Evolutionary conservation across 2,329 filamentous ascomycete species (phyloP), one percentile per base, ranked within the genome.

Genomic region (Epichloe bromicola): DNA sequence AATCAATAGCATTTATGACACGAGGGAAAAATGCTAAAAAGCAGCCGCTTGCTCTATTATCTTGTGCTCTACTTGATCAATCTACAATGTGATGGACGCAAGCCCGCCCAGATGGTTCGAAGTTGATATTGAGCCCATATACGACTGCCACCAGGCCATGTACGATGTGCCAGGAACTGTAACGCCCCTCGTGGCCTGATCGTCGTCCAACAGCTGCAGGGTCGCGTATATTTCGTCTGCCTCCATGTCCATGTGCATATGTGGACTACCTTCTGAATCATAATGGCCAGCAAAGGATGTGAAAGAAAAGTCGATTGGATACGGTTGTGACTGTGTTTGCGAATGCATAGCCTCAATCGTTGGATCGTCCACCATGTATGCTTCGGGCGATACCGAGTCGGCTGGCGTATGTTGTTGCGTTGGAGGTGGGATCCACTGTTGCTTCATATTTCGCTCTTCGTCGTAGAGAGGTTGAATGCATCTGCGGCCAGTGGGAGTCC

Each of bases 141-240:
- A 51, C 15, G 51, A 52, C n/a, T 52, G 46, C 51, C 51, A 52
- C 51, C 51, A 52, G 19, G 34, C 23, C 42, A 38, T 45, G 41
- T 52, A 52, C 33, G 51, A 49, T 30, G 20, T 19, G 14, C 51
- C 51, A 23, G 51, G 51, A 8, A 40, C 23, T 3, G 51, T 44
- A 4, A 15, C 33, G 15, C 26, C 26, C 15, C 11, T 30, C 46
- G 36, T 46, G 33, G 1, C n/a, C 19, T 20, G 30, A 5, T 34
- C 8, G 6, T 17, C 15, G 10, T 48, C 34, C 10, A 43, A 10
- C 10, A 41, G 19, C 19, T 41, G 14, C 19, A 17, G n/a, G 33
- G 15, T 30, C 3, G 17, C 30, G 26, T 14, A 43, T 8, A 45
- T 23, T 15, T 43, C 44, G 8, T 37, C 46, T 6, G 23, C 12